Evolutionary conservation across 2,329 filamentous ascomycete genomes (phyloP).

Genomic region (Sarocladiaceae sp.): DNA sequence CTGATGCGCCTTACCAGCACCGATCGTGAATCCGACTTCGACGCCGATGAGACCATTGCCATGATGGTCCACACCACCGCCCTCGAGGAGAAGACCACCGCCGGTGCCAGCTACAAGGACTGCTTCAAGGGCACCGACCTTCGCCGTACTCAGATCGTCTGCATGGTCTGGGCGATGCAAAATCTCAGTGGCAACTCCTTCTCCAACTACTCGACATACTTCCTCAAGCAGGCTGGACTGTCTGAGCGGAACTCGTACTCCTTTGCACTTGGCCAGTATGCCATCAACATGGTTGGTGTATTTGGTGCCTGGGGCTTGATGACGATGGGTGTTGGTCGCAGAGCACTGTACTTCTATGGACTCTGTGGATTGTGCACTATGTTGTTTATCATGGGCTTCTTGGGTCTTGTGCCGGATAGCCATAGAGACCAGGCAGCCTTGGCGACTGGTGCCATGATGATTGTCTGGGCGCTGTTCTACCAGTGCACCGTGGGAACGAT

Average conservation of each 20-base stretch:
- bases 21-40: conserved; percentile 64
- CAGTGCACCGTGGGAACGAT: conserved; percentile 86
- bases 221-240: conserved; percentile 57
- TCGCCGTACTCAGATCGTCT: conserved; percentile 70
- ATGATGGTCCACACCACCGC: conserved; percentile 93
- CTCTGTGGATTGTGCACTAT: conserved; percentile 69
- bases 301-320: conserved; percentile 80
- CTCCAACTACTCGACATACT: conserved; percentile 63
- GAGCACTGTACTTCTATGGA: conserved; percentile 71
- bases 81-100: conserved; percentile 70
- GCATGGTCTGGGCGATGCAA: conserved; percentile 61
- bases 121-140: conserved; percentile 79
- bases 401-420: conserved; percentile 64
- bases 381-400: conserved; percentile 80
- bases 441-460: conserved; percentile 82
- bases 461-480: conserved; percentile 77
- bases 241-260: conserved; percentile 47
- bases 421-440: conserved; percentile 60
- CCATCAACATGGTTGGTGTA: conserved; percentile 74
- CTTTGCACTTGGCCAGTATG: conserved; percentile 61
- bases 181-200: conserved; percentile 61
- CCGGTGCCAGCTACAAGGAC: conserved; percentile 71
- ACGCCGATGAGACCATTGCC: conserved; percentile 78
- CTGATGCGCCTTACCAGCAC: conserved; percentile 62
- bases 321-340: conserved; percentile 68